phyloP scores from a whole-genome alignment of 805 yeast genomes.

The Saccharomycopsis javanensis region DNA sequence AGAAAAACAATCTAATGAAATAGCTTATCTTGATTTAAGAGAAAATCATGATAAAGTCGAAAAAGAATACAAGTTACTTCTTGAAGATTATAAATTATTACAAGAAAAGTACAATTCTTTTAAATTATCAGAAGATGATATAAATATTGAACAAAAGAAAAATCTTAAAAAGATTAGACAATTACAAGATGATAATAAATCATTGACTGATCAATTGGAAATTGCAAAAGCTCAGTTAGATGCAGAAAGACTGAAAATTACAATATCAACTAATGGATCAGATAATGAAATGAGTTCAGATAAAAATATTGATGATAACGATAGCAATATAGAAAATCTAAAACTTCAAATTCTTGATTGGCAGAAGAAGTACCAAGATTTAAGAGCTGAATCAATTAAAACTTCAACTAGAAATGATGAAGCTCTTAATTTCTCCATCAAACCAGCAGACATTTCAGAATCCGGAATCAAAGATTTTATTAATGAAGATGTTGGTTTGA shows the following conservation, averaged over 20 bases:
- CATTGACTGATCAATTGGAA: constrained; percentile 7
- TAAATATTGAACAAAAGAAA: constrained; percentile 12
- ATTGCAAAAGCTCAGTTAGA: constrained; percentile 7
- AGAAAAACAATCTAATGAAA: constrained; percentile 12
- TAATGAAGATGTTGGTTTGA: constrained; percentile 31
- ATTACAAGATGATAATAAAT: constrained; percentile 9
- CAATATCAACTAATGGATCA: not conserved
- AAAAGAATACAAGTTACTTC: constrained; percentile 12
- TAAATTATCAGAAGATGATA: constrained; percentile 12
- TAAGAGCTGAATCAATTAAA: constrained; percentile 30
- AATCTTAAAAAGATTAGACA: not conserved
- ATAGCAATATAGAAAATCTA: constrained; percentile 25
- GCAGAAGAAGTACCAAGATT: constrained; percentile 42
- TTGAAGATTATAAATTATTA: constrained; percentile 17
- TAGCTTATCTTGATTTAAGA: constrained; percentile 8
- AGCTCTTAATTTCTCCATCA: constrained; percentile 1
- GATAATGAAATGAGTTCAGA: constrained; percentile 5
- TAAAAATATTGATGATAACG: constrained; percentile 12
- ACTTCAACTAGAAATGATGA: constrained; percentile 15
- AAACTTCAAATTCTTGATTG: constrained; percentile 35
- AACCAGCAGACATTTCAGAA: constrained; percentile 22
- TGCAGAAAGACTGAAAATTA: constrained; percentile 2
- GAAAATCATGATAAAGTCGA: constrained; percentile 9
- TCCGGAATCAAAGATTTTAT: constrained; percentile 27
- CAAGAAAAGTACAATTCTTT: constrained; percentile 17